phyloP scores from a whole-genome alignment of 164 flowering plant genomes.

The Piper longum region DNA sequence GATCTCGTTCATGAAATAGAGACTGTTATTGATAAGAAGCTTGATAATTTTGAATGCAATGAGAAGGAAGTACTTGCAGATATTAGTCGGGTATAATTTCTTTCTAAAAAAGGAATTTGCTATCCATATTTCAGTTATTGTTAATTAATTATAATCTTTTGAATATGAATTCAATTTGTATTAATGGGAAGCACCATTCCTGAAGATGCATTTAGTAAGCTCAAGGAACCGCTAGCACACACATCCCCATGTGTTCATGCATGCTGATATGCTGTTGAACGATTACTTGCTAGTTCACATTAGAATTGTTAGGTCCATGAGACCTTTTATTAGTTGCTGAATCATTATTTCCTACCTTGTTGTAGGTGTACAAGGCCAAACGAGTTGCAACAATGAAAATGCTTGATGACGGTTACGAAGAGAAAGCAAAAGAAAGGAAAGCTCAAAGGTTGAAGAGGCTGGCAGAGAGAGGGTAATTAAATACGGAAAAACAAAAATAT shows the following conservation, averaged over 20 bases:
- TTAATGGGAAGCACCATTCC: too few relatives aligned
- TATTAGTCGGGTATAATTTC: conserved; percentile 18
- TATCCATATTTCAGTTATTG: not conserved
- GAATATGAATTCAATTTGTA: too few relatives aligned
- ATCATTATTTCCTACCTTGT: not conserved
- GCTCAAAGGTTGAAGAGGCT: conserved; percentile 48
- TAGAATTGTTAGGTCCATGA: not conserved
- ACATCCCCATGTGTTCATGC: too few relatives aligned
- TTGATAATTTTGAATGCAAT: conserved; percentile 17
- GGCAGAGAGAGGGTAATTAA: conserved; percentile 48
- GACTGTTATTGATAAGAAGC: conserved; percentile 15
- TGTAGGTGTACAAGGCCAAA: conserved; percentile 71
- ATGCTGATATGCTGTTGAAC: too few relatives aligned
- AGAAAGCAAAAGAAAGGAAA: conserved; percentile 44
- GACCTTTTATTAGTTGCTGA: not conserved
- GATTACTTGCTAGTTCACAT: too few relatives aligned
- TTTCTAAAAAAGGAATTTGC: too few relatives aligned
- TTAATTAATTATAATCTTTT: too few relatives aligned
- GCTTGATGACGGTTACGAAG: conserved; percentile 84
- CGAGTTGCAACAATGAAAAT: conserved; percentile 73
- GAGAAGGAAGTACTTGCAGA: conserved; percentile 21
- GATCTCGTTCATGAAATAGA: conserved; percentile 20
- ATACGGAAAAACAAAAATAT: conserved; percentile 28
- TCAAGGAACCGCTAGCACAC: too few relatives aligned
- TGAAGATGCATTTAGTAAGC: too few relatives aligned